phyloP scores from a whole-genome alignment of 164 flowering plant genomes.

The Magnolia officinalis region DNA sequence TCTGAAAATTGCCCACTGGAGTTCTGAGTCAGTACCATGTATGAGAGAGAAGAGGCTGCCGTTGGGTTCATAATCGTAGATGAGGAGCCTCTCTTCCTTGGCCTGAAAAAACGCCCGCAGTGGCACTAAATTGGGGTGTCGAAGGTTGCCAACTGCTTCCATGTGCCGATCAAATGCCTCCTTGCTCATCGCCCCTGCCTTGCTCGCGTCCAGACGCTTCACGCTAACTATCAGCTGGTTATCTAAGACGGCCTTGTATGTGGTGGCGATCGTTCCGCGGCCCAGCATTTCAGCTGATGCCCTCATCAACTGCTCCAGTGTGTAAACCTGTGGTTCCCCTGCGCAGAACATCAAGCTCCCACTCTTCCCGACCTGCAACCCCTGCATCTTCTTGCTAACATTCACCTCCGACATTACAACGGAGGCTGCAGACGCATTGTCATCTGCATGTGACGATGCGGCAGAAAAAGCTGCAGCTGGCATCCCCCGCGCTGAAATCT shows the following conservation, averaged over 20 bases:
- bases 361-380: slow-evolving; percentile 45
- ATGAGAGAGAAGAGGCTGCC: slow-evolving; percentile 88
- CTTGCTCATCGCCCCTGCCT: slow-evolving; percentile 30
- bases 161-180: slow-evolving; percentile 73
- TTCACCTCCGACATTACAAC: slow-evolving; percentile 21
- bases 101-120: slow-evolving; percentile 86
- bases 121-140: slow-evolving; percentile 91
- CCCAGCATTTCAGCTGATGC: slow-evolving; percentile 93
- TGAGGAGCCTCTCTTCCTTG: slow-evolving; percentile 74
- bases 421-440: background rate
- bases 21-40: slow-evolving; percentile 48
- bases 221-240: slow-evolving; percentile 70
- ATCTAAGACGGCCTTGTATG: slow-evolving; percentile 90
- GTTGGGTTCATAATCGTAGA: slow-evolving; percentile 83
- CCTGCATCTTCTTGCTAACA: slow-evolving; percentile 43
- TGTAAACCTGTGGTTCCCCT: slow-evolving; percentile 69
- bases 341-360: slow-evolving; percentile 80
- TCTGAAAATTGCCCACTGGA: no score
- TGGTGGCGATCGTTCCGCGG: slow-evolving; percentile 72
- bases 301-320: slow-evolving; percentile 85
- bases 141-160: slow-evolving; percentile 68
- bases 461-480: background rate
- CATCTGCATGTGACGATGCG: background rate
- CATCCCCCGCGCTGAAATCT: background rate
- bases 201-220: slow-evolving; percentile 65